Evolutionary conservation across 2,329 filamentous ascomycete genomes (phyloP).

Genomic region (Phialophora chinensis): DNA sequence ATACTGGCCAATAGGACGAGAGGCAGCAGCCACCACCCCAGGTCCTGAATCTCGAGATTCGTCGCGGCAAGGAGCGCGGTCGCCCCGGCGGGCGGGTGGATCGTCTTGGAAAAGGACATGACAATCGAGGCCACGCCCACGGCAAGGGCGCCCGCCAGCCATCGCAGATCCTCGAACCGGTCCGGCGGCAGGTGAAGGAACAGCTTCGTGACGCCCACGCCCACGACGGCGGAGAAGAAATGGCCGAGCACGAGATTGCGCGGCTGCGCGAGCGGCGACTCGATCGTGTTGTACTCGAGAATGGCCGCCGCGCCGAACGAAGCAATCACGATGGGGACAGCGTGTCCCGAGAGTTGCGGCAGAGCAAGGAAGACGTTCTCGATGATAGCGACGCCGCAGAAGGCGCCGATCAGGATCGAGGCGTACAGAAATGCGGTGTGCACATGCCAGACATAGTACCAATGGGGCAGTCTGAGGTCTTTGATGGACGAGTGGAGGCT

Average conservation of each 20-base stretch:
- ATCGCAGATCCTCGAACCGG: constrained; percentile 60
- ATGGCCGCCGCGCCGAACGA: constrained; percentile 78
- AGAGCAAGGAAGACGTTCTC: constrained; percentile 63
- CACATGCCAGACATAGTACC: constrained; percentile 41
- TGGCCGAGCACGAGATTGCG: constrained; percentile 73
- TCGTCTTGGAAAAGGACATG: constrained; percentile 74
- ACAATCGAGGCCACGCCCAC: constrained; percentile 67
- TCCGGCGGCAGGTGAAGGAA: constrained; percentile 58
- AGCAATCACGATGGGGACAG: constrained; percentile 67
- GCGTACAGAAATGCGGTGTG: constrained; percentile 66
- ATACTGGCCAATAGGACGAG: constrained; percentile 65
- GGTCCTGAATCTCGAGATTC: constrained; percentile 57
- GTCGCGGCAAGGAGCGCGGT: constrained; percentile 73
- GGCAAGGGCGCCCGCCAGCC: constrained; percentile 68
- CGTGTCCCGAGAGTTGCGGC: constrained; percentile 58
- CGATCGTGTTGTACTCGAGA: constrained; percentile 74
- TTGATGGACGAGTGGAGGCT: constrained; percentile 5
- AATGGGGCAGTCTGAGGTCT: constrained; percentile 3
- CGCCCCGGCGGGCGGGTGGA: constrained; percentile 76
- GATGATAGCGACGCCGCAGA: constrained; percentile 66
- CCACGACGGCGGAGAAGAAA: constrained; percentile 65
- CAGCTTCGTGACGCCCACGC: constrained; percentile 68
- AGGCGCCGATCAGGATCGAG: constrained; percentile 70
- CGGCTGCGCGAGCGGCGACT: constrained; percentile 74
- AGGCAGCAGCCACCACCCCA: constrained; percentile 74